Base-by-base conservation (phyloP, 2,329 filamentous ascomycete species). In the Hypoxylon sp. region DNA sequence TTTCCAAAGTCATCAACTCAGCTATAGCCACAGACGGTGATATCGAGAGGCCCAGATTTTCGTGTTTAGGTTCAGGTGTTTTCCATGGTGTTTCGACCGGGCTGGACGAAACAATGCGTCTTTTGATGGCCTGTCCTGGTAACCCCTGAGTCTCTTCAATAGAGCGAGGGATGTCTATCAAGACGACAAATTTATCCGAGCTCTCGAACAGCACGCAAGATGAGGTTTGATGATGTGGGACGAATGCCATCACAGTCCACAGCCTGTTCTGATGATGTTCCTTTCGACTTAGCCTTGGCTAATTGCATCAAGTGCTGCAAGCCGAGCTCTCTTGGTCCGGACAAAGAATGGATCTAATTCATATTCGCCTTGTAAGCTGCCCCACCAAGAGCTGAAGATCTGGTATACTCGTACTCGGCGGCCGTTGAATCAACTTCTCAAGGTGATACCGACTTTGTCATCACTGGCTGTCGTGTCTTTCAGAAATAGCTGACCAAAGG, bases 91-190 rank as follows among this genome's bases (percentile, higher is more conserved):
- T 65, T 64, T 73, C 81, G 72, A 76, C 78, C 61, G 81, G 83
- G 67, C 73, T 72, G 61, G 76, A 79, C 43, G 85, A 87, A 64
- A 84, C 69, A 48, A 88, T 78, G 60, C 81, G 80, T 53, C 80
- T 78, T 51, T 68, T 64, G 57, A 79, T 76, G 21, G 70, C 63
- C 32, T 80, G 71, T 29, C 77, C 78, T 5, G 79, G 74, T 11
- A 80, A 79, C 32, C 83, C 82, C 77, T 94, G 91, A 16, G 87
- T 87, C 64, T 87, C 82, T 69, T 91, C 88, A 39, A 94, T 85
- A 1, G 91, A 92, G 16, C 82, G 81, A 23, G 91, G 91, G 47
- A 93, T 86, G 73, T 94, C 91, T 54, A 94, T 76, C 25, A 93
- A 76, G 21, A 87, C 81, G 56, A 90, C 77, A 47, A 84, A 81